Conservation (phyloP, 306 rosid genomes). For the Hippophae rhamnoides region DNA sequence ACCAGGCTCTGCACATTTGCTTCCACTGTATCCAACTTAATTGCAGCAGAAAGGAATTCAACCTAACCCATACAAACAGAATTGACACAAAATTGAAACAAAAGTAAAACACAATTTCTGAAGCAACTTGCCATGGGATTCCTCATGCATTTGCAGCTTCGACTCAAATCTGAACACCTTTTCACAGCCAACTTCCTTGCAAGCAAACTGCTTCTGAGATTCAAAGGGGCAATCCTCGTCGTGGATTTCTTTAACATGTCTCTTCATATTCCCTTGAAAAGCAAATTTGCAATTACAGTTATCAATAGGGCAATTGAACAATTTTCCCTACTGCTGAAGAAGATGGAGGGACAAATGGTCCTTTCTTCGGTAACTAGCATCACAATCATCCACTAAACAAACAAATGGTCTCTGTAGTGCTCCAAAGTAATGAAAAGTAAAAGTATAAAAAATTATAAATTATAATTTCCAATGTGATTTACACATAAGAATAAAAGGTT, state of each 20-base stretch:
- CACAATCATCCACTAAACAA: slow-evolving; percentile 55
- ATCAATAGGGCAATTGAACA: slow-evolving; percentile 56
- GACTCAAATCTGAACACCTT: slow-evolving; percentile 40
- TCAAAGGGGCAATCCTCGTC: slow-evolving; percentile 18
- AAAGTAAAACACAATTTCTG: too few relatives aligned
- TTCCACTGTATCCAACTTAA: too few relatives aligned
- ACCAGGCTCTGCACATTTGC: too few relatives aligned
- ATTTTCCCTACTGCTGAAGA: slow-evolving; percentile 55
- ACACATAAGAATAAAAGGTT: slow-evolving; percentile 12
- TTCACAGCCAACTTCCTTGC: slow-evolving; percentile 64
- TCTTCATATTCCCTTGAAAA: slow-evolving; percentile 36
- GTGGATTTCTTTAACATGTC: slow-evolving; percentile 55
- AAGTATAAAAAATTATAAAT: not conserved
- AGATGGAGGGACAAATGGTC: slow-evolving; percentile 83
- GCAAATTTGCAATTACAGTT: slow-evolving; percentile 47
- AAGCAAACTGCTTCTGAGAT: slow-evolving; percentile 36
- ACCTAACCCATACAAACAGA: too few relatives aligned
- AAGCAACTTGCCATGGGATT: too few relatives aligned
- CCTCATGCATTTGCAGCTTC: too few relatives aligned
- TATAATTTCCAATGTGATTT: not conserved
- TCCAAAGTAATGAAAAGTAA: not conserved
- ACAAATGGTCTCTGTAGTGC: slow-evolving; percentile 55
- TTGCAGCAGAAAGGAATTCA: too few relatives aligned
- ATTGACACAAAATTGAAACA: too few relatives aligned
- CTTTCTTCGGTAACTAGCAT: slow-evolving; percentile 71